These are phyloP conservation scores for Dryas integrifolia DNA, from an alignment of 331 rosid species.

Conservation along the genomic window DNA sequence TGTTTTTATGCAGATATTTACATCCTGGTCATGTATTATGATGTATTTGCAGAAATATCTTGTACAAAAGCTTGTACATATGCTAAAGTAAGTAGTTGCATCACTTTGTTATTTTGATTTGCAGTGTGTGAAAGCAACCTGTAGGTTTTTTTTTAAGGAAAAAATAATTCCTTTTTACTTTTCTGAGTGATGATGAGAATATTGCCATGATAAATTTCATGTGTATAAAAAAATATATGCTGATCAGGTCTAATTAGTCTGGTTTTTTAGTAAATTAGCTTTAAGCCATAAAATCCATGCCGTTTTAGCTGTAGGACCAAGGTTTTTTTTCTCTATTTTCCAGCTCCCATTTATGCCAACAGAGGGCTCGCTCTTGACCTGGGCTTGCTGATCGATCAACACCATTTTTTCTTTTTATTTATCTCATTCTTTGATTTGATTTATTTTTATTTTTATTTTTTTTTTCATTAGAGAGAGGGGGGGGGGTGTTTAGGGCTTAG, in stretches of 20 bases:
- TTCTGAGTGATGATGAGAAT: not conserved
- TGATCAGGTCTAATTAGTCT: not conserved
- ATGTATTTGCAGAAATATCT: constrained; percentile 84
- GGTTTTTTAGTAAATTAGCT: no score
- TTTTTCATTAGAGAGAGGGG: no score
- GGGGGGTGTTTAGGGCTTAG: no score
- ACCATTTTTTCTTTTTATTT: no score
- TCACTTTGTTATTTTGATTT: constrained; percentile 9
- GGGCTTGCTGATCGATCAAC: no score
- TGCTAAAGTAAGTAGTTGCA: constrained; percentile 66
- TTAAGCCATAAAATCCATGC: no score
- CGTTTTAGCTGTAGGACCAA: no score
- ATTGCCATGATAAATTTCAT: not conserved
- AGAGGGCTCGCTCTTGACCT: no score
- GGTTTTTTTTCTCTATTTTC: no score
- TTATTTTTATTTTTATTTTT: no score
- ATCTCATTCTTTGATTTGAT: no score
- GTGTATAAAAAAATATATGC: not conserved
- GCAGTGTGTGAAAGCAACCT: not conserved
- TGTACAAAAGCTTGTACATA: constrained; percentile 38
- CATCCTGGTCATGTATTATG: constrained; percentile 78
- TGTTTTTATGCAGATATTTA: constrained; percentile 65
- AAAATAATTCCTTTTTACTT: not conserved
- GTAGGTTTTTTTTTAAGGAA: not conserved
- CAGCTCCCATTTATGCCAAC: no score